Conservation (phyloP, 768 basidiomycete genomes). For the Naematelia aurantialba region DNA sequence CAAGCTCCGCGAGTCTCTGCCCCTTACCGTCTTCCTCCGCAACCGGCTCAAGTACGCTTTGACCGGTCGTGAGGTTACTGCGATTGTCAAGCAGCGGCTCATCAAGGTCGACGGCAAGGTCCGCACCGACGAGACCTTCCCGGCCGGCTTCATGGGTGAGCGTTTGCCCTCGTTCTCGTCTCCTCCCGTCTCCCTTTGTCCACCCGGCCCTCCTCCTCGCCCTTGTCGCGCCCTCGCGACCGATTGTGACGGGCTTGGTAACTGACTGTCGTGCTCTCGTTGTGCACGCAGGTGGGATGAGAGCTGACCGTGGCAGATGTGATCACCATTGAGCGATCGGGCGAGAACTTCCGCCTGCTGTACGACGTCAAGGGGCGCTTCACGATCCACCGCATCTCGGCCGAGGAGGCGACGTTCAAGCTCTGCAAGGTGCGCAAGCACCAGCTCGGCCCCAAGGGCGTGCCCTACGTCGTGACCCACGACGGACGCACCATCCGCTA, state of each 20-base stretch:
- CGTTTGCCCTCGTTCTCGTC: conserved; percentile 19
- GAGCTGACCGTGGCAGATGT: conserved; percentile 63
- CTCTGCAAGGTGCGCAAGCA: conserved; percentile 83
- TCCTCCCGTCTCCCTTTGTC: neutral
- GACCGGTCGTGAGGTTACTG: conserved; percentile 89
- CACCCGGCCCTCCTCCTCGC: neutral
- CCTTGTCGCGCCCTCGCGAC: neutral
- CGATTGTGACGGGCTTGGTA: neutral
- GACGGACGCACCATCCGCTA: conserved; percentile 99
- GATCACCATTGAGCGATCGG: conserved; percentile 93
- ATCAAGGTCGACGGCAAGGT: conserved; percentile 99
- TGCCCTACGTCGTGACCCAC: conserved; percentile 96
- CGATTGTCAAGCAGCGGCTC: conserved; percentile 91
- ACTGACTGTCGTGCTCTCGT: neutral
- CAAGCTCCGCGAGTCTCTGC: conserved; percentile 97
- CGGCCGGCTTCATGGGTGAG: conserved; percentile 94
- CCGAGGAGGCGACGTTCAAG: conserved; percentile 95
- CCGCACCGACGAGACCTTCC: conserved; percentile 94
- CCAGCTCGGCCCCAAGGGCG: conserved; percentile 85
- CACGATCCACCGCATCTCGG: conserved; percentile 97
- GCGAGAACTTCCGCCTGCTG: conserved; percentile 97
- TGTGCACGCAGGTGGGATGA: conserved; percentile 8
- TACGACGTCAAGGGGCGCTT: conserved; percentile 99
- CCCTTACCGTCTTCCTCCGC: conserved; percentile 93
- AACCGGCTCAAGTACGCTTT: conserved; percentile 99